Evolutionary conservation across 148 eudicot species (phyloP), one percentile per base, ranked within the genome.

Genomic region (Silene uniflora): DNA sequence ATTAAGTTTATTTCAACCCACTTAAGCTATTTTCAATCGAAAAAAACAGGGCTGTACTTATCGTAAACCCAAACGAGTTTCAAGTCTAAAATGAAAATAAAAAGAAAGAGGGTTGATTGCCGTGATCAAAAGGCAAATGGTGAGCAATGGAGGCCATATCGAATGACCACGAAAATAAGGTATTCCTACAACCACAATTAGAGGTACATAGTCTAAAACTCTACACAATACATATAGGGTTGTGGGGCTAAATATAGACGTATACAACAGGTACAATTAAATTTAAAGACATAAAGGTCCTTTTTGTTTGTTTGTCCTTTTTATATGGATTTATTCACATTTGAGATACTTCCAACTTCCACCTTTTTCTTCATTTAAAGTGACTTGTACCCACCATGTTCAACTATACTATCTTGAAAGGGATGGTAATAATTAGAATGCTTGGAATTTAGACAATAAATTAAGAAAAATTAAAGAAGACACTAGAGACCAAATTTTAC

Each of bases 261-360:
- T 24, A 65, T 39, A 24, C 54, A 65, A 7, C 6, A 16, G n/a
- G 10, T 4, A 72, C 25, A n/a, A 35, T 14, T 14, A 3, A 71
- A 29, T 47, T 52, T 78, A 62, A 72, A 55, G 68, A 73, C 73
- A 60, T 67, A 79, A 79, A 79, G 81, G 65, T 21, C 73, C 68
- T 56, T 58, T 79, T 79, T 79, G 81, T 79, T 32, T 32, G 18
- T 78, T 72, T 78, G 75, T 72, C 76, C 35, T 71, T 18, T 25
- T 14, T 46, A 61, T 62, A 42, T 46, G 56, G 10, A n/a, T 27
- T 11, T 77, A 35, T 73, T 72, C 46, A 73, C 10, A 22, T 67
- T 78, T 67, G 22, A 79, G 81, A 79, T 79, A 73, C 68, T 73
- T 79, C 81, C 81, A 79, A 79, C 52, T 49, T 58, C 77, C 24